Evolutionary conservation across 371 early-diverging fungal genomes (phyloP), one percentile per base, ranked within the genome.

Genomic region (Capillidium rhysosporum): DNA sequence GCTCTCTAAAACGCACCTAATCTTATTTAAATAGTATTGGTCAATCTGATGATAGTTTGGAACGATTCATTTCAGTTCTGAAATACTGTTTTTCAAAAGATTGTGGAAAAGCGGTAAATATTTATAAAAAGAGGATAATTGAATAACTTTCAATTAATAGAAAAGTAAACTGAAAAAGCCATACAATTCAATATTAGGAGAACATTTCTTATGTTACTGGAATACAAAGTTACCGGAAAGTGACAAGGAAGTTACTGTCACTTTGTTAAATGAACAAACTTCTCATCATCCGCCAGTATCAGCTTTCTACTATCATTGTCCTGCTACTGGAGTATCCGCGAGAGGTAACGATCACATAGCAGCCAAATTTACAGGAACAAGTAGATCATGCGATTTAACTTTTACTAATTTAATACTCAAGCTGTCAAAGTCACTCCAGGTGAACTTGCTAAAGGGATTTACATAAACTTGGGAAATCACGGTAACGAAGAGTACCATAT

Each of bases 51-150:
- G 76, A 76, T 45, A 73, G 72, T 7, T 54, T 75, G 3, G 79
- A 80, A 56, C 71, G 83, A 30, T 74, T 83, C 72, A 55, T 83
- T 44, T 64, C 68, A 7, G 70, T 75, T 25, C 59, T 79, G 31
- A 67, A 75, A 40, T 83, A 78, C 76, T 81, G 79, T 74, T 73
- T 68, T 57, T 67, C 76, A 34, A 80, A 79, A 59, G 76, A 79
- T 58, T 65, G 73, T 9, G 77, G 79, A 57, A 76, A 70, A 62
- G 67, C 70, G 31, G 71, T 68, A 16, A 48, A 43, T 55, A 24
- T 14, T 24, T 52, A 43, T 43, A 14, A 8, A 43, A 16, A 16
- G 16, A 16, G 39, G 34, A 34, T 40, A 24, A 16, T 46, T 18
- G 29, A 20, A 30, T 20, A 10, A 39, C 28, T 1, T 40, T 39